Conservation (phyloP, 108 stramenopile species). For the Thalassiosira profunda region DNA sequence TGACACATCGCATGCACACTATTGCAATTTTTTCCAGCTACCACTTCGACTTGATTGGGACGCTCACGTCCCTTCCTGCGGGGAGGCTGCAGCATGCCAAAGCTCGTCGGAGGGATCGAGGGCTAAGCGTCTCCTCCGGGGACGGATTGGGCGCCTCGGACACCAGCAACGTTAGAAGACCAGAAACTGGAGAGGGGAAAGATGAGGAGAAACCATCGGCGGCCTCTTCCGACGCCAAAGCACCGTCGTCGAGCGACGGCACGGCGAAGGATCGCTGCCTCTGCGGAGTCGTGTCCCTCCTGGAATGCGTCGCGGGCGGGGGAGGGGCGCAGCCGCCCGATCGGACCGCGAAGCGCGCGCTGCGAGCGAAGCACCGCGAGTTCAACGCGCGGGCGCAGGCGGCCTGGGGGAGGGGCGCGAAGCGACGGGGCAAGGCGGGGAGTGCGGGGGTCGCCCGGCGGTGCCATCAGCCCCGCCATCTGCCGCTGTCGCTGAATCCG, state of each 20-base stretch:
- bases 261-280: constrained; percentile 12
- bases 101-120: constrained; percentile 18
- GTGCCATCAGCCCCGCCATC: constrained; percentile 67
- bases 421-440: not conserved
- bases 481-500: constrained; percentile 70
- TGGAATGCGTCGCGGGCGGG: constrained; percentile 61
- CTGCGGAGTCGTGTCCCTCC: constrained; percentile 70
- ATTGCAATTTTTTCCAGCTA: constrained; percentile 43
- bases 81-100: constrained; percentile 7
- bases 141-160: constrained; percentile 1
- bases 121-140: constrained; percentile 27
- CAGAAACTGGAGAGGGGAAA: not conserved
- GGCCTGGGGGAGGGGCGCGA: constrained; percentile 34
- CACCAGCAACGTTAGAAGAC: not conserved
- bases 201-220: not conserved
- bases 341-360: constrained; percentile 44
- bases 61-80: constrained; percentile 27
- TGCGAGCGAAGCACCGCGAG: constrained; percentile 48
- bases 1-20: too few relatives aligned
- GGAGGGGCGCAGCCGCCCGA: constrained; percentile 14
- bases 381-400: constrained; percentile 63
- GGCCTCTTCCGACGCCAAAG: not conserved
- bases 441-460: constrained; percentile 3
- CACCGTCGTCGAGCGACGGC: not conserved
- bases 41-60: constrained; percentile 82